Evolutionary conservation across 2,329 filamentous ascomycete species (phyloP).

Genomic region (Colletotrichum limetticola): DNA sequence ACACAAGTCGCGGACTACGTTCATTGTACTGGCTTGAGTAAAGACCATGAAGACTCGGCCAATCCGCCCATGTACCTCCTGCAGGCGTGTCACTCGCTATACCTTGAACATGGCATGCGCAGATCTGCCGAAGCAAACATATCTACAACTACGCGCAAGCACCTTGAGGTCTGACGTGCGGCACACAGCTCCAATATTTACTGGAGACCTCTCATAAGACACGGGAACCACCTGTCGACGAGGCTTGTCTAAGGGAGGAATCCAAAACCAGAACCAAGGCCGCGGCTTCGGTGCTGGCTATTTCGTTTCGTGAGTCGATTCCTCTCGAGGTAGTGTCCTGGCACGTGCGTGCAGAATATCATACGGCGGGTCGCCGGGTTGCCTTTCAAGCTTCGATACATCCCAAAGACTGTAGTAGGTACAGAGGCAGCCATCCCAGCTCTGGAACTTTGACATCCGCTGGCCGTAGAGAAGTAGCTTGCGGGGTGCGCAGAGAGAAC

Average conservation of each 20-base stretch:
- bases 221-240: background rate
- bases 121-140: too few species aligned
- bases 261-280: background rate
- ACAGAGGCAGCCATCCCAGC: background rate
- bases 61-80: too few species aligned
- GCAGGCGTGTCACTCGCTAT: too few species aligned
- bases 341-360: background rate
- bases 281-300: constrained; percentile 8
- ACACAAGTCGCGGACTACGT: too few species aligned
- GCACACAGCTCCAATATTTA: background rate
- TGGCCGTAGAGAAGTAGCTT: background rate
- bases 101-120: too few species aligned
- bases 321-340: background rate
- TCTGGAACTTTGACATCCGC: background rate
- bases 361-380: background rate
- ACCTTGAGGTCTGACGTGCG: background rate
- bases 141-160: too few species aligned
- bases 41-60: too few species aligned
- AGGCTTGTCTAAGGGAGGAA: too few species aligned
- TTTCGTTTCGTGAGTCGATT: background rate
- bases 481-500: background rate
- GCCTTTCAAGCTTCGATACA: background rate
- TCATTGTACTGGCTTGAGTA: too few species aligned
- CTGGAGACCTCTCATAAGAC: background rate
- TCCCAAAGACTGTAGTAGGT: background rate